These are phyloP conservation scores for Periconia macrospinosa DNA, from an alignment of 2,329 filamentous ascomycete species.

Conservation along the genomic window DNA sequence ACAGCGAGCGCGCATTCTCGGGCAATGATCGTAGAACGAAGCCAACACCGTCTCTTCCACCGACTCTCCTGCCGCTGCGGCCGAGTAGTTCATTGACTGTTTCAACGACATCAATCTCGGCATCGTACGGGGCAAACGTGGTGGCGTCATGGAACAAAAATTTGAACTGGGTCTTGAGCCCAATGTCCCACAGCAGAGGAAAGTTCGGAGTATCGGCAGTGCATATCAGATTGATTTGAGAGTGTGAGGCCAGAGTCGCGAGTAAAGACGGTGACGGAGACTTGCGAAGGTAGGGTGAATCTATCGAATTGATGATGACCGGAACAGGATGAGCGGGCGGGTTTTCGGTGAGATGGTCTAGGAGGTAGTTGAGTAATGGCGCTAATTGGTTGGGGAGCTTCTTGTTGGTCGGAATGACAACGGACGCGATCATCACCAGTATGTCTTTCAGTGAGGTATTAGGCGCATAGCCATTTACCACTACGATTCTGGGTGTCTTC, in stretches of 20 bases:
- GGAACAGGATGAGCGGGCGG: slow-evolving; percentile 54
- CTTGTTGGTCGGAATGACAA: slow-evolving; percentile 56
- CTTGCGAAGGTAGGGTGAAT: slow-evolving; percentile 75
- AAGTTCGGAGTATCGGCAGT: slow-evolving; percentile 90
- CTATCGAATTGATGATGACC: slow-evolving; percentile 83
- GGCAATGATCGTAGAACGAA: slow-evolving; percentile 90
- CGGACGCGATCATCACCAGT: slow-evolving; percentile 67
- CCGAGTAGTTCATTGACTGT: slow-evolving; percentile 87
- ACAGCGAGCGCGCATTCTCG: slow-evolving; percentile 87
- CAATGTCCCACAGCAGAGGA: slow-evolving; percentile 84
- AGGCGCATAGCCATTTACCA: slow-evolving; percentile 83
- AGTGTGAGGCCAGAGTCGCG: slow-evolving; percentile 74
- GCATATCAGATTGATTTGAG: slow-evolving; percentile 71
- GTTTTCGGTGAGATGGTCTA: slow-evolving; percentile 59
- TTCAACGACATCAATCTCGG: slow-evolving; percentile 83
- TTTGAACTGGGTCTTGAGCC: slow-evolving; percentile 77
- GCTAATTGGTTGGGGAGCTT: slow-evolving; percentile 67
- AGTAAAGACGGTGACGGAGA: slow-evolving; percentile 70
- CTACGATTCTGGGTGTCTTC: slow-evolving; percentile 65
- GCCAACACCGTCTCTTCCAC: slow-evolving; percentile 86
- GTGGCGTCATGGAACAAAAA: slow-evolving; percentile 94
- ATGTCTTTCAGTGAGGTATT: slow-evolving; percentile 70
- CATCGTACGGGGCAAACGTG: slow-evolving; percentile 75
- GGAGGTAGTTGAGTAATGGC: slow-evolving; percentile 68
- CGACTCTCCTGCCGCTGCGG: slow-evolving; percentile 74